Conservation (phyloP, 176 grass and related monocot species). For the Luzula sylvatica region DNA sequence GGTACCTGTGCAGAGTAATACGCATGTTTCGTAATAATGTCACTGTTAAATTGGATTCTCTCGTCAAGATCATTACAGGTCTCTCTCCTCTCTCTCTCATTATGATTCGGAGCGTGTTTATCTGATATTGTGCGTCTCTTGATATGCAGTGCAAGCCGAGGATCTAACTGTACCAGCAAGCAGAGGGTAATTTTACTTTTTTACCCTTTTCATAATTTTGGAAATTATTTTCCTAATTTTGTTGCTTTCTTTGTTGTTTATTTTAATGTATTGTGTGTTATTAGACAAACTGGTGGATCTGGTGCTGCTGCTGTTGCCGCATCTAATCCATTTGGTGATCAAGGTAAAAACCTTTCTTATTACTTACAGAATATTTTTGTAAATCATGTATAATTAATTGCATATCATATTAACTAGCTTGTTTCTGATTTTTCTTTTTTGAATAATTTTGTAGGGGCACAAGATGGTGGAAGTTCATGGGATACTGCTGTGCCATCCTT, state of each 20-base stretch:
- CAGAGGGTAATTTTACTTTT: slow-evolving; percentile 39
- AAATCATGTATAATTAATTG: slow-evolving; percentile 1
- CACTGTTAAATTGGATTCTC: slow-evolving; percentile 89
- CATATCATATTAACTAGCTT: neutral
- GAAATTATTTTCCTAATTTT: slow-evolving; percentile 13
- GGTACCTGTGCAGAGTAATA: slow-evolving; percentile 94
- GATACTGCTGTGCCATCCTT: slow-evolving; percentile 61
- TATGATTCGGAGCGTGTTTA: slow-evolving; percentile 18
- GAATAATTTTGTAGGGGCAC: slow-evolving; percentile 39
- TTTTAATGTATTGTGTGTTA: slow-evolving; percentile 10
- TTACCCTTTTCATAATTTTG: slow-evolving; percentile 6
- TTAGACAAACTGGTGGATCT: slow-evolving; percentile 41
- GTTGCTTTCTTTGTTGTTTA: slow-evolving; percentile 12
- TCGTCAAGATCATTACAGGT: slow-evolving; percentile 93
- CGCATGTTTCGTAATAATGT: slow-evolving; percentile 78
- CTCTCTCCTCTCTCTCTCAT: slow-evolving; percentile 12
- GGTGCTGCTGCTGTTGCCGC: slow-evolving; percentile 41
- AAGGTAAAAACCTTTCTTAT: slow-evolving; percentile 16
- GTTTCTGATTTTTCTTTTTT: slow-evolving; percentile 6
- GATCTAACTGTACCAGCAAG: slow-evolving; percentile 53
- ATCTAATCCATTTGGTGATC: slow-evolving; percentile 43
- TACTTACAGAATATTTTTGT: neutral
- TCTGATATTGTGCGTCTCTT: slow-evolving; percentile 14
- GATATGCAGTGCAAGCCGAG: slow-evolving; percentile 71
- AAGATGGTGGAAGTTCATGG: slow-evolving; percentile 52